A percentile compares a stretch with the other conserved stretches of the same genome.
Evolutionary conservation across 2,329 filamentous ascomycete genomes (phyloP).

Genomic region (Calonectria henricotiae): DNA sequence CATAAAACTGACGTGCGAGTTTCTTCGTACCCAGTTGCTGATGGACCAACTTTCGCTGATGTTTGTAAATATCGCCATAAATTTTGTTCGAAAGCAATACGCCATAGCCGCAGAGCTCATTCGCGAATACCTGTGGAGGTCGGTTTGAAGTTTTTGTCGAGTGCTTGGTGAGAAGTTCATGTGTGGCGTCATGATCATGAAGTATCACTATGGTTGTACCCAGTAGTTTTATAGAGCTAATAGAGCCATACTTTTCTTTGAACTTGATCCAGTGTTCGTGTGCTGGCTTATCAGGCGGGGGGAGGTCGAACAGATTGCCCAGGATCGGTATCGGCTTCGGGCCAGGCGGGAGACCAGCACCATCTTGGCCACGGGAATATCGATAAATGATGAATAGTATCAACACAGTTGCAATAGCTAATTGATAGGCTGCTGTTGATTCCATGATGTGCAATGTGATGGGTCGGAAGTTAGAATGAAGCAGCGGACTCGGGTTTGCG

Average conservation of each 20-base stretch:
- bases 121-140: conserved; percentile 48
- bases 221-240: conserved; percentile 61
- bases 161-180: conserved; percentile 59
- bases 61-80: conserved; percentile 45
- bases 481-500: not conserved
- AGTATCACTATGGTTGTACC: conserved; percentile 62
- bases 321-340: conserved; percentile 66
- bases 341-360: conserved; percentile 62
- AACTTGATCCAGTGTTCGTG: conserved; percentile 62
- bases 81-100: conserved; percentile 35
- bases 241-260: conserved; percentile 58
- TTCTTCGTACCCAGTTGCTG: conserved; percentile 52
- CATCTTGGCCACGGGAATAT: not conserved
- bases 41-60: conserved; percentile 53
- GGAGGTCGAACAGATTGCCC: conserved; percentile 68
- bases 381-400: not conserved
- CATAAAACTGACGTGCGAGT: conserved; percentile 39
- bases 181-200: conserved; percentile 57
- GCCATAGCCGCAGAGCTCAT: conserved; percentile 49
- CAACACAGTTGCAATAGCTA: not conserved
- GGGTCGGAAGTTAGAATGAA: too few species aligned
- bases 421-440: not conserved
- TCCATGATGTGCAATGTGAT: not conserved
- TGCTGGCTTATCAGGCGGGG: conserved; percentile 56
- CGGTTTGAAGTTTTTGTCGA: conserved; percentile 56